phyloP scores from a whole-genome alignment of 164 flowering plant genomes.

The Hamamelis virginiana region DNA sequence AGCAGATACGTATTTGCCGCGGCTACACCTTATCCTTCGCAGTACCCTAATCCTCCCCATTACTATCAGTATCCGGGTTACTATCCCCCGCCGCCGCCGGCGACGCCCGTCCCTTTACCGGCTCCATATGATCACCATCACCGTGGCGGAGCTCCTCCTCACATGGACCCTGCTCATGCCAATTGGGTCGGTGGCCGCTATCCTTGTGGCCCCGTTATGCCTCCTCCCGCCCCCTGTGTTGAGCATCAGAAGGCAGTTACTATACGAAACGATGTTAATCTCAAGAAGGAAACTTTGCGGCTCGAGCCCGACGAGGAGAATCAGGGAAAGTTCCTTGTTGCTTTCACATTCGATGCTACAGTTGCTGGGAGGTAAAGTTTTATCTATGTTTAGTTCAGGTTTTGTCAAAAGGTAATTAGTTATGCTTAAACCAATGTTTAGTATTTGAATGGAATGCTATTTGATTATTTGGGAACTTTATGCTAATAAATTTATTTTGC shows the following conservation, averaged over 20 bases:
- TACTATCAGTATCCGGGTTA: conserved; percentile 66
- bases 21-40: conserved; percentile 74
- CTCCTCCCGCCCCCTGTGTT: conserved; percentile 52
- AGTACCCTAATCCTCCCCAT: conserved; percentile 49
- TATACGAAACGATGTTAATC: conserved; percentile 81
- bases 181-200: conserved; percentile 60
- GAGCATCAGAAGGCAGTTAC: conserved; percentile 97
- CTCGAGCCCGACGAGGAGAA: conserved; percentile 75
- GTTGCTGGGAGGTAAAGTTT: conserved; percentile 73
- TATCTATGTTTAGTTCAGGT: not conserved
- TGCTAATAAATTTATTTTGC: too few relatives aligned
- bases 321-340: conserved; percentile 69
- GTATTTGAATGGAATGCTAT: not conserved
- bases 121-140: conserved; percentile 76
- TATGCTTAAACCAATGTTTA: not conserved
- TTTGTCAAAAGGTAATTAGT: not conserved
- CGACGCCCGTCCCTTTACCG: conserved; percentile 54
- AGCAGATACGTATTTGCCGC: conserved; percentile 81
- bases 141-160: conserved; percentile 24
- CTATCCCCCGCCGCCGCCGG: conserved; percentile 55
- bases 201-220: conserved; percentile 51
- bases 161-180: conserved; percentile 28
- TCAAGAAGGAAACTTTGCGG: conserved; percentile 84
- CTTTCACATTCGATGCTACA: conserved; percentile 91
- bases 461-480: too few relatives aligned